These are phyloP conservation scores for Hypoxylon sp. DNA, from an alignment of 2,329 filamentous ascomycete species.

Conservation along the genomic window DNA sequence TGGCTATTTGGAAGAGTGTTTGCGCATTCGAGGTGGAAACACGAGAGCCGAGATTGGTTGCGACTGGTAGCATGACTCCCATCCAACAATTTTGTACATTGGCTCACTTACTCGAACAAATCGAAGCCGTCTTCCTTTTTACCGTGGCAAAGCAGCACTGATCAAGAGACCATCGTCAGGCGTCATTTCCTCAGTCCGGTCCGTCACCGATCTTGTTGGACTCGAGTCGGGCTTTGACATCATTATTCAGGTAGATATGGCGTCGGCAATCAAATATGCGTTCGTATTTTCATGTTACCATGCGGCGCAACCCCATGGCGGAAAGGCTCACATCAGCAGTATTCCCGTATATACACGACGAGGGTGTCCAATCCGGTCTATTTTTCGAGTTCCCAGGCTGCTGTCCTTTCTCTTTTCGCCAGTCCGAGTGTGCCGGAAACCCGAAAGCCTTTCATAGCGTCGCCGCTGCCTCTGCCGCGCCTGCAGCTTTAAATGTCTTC, in stretches of 20 bases:
- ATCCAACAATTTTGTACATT: neutral
- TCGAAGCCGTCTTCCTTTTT: neutral
- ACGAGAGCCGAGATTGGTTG: neutral
- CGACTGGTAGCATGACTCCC: neutral
- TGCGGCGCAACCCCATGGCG: neutral
- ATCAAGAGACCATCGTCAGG: neutral
- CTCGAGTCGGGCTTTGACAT: neutral
- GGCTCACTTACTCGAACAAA: constrained; percentile 8
- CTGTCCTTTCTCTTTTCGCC: neutral
- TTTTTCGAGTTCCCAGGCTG: constrained; percentile 13
- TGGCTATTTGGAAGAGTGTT: constrained; percentile 4
- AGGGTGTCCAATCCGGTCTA: constrained; percentile 9
- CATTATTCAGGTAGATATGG: neutral
- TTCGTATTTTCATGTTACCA: neutral
- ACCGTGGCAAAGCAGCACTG: constrained; percentile 16
- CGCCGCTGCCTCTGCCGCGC: constrained; percentile 67
- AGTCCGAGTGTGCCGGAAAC: neutral
- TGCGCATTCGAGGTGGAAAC: neutral
- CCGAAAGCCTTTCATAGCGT: constrained; percentile 50
- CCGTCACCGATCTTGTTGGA: neutral
- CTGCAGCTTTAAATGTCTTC: constrained; percentile 67
- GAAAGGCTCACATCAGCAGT: constrained; percentile 13
- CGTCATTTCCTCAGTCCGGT: neutral
- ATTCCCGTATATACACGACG: constrained; percentile 22
- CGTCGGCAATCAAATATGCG: neutral